phyloP scores from a whole-genome alignment of 305 asterid genomes.

The Fraxinus ornus region DNA sequence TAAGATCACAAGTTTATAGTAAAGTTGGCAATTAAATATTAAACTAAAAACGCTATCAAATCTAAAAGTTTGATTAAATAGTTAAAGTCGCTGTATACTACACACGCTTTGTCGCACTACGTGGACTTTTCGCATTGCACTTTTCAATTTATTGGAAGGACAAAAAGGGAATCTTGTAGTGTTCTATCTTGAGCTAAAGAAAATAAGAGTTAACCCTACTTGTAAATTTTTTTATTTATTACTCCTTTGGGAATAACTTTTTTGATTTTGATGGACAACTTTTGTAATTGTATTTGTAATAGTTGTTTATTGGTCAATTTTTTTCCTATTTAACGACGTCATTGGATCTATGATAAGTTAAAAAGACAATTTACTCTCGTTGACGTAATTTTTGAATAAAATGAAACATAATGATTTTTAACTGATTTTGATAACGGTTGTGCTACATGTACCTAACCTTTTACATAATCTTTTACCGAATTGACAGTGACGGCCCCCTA shows the following conservation, averaged over 20 bases:
- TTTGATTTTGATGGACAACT: not conserved
- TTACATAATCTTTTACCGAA: too few relatives aligned
- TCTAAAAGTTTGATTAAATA: slow-evolving; percentile 23
- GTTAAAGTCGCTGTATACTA: slow-evolving; percentile 44
- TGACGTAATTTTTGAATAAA: not conserved
- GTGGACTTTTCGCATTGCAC: slow-evolving; percentile 23
- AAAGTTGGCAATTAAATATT: slow-evolving; percentile 19
- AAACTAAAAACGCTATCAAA: slow-evolving; percentile 17
- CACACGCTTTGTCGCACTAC: slow-evolving; percentile 58
- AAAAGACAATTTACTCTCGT: not conserved
- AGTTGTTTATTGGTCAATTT: not conserved
- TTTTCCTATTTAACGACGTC: not conserved
- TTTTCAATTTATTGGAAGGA: not conserved
- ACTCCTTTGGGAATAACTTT: not conserved
- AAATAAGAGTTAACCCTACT: not conserved
- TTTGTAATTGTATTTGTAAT: not conserved
- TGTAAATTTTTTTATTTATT: not conserved
- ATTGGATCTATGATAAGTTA: not conserved
- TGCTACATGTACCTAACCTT: too few relatives aligned
- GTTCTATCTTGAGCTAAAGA: not conserved
- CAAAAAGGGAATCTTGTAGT: not conserved
- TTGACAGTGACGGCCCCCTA: too few relatives aligned
- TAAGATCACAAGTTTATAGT: slow-evolving; percentile 28
- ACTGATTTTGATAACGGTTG: too few relatives aligned
- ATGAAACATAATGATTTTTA: too few relatives aligned